phyloP scores from a whole-genome alignment of 2,329 filamentous ascomycete species.

The Pyricularia pennisetigena region DNA sequence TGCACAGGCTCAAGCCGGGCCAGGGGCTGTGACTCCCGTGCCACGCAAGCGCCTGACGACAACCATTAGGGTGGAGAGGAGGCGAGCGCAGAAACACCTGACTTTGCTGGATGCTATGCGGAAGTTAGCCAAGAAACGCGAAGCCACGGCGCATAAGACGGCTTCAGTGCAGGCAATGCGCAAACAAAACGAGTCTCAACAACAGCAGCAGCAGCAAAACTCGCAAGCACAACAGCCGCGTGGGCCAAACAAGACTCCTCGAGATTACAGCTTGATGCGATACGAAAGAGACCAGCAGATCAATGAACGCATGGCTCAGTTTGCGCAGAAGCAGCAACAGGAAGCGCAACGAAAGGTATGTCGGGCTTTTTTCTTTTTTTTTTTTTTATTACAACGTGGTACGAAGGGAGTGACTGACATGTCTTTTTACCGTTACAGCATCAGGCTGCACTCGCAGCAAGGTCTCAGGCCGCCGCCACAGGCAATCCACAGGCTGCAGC shows the following conservation, averaged over 20 bases:
- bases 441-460: slow-evolving; percentile 4
- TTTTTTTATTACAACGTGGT: slow-evolving; percentile 12
- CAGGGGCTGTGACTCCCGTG: slow-evolving; percentile 35
- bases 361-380: slow-evolving; percentile 9
- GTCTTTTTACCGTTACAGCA: background rate
- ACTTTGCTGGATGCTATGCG: slow-evolving; percentile 90
- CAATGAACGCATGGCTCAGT: slow-evolving; percentile 47
- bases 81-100: slow-evolving; percentile 77
- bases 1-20: slow-evolving; percentile 24
- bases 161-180: slow-evolving; percentile 68
- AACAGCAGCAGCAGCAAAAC: slow-evolving; percentile 3
- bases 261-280: slow-evolving; percentile 83
- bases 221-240: slow-evolving; percentile 25
- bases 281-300: slow-evolving; percentile 72
- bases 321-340: slow-evolving; percentile 51
- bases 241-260: slow-evolving; percentile 61
- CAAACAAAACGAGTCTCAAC: slow-evolving; percentile 58
- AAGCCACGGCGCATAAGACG: slow-evolving; percentile 72
- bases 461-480: slow-evolving; percentile 2
- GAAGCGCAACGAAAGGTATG: slow-evolving; percentile 47
- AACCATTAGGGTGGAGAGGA: slow-evolving; percentile 76
- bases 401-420: slow-evolving; percentile 5
- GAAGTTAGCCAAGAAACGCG: slow-evolving; percentile 89
- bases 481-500: background rate
- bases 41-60: slow-evolving; percentile 62